Conservation (phyloP, 2,329 filamentous ascomycete species). For the Phyllosticta citriasiana region DNA sequence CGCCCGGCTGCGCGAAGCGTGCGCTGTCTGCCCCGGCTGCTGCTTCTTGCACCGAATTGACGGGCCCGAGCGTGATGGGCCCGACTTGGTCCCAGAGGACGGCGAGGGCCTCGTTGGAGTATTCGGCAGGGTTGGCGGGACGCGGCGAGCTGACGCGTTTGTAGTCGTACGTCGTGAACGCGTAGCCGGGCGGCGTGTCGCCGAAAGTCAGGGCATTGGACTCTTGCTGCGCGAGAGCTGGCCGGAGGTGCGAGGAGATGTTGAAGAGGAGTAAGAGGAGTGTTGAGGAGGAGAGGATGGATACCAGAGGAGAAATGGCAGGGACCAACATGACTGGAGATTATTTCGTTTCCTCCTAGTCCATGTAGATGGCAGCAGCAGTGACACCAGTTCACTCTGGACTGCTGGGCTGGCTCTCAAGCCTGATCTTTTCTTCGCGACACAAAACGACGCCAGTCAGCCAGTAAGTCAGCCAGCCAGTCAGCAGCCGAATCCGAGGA, state of each 20-base stretch:
- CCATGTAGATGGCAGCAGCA: not conserved
- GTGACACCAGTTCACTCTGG: not conserved
- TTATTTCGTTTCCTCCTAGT: not conserved
- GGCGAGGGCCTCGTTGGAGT: slow-evolving; percentile 37
- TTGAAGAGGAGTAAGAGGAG: slow-evolving; percentile 11
- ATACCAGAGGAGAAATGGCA: not conserved
- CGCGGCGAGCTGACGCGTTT: slow-evolving; percentile 26
- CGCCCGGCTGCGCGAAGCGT: slow-evolving; percentile 24
- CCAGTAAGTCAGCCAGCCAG: not conserved
- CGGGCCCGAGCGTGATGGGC: slow-evolving; percentile 31
- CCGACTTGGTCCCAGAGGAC: slow-evolving; percentile 38
- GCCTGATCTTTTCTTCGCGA: not conserved
- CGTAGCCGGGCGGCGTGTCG: slow-evolving; percentile 23
- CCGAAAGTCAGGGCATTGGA: slow-evolving; percentile 19
- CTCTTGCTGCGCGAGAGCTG: slow-evolving; percentile 15
- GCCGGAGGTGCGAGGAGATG: slow-evolving; percentile 1
- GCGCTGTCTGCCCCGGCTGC: not conserved
- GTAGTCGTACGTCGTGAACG: slow-evolving; percentile 31
- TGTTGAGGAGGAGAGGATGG: not conserved
- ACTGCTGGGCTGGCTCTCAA: not conserved
- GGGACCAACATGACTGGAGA: not conserved
- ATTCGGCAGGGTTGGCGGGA: slow-evolving; percentile 22
- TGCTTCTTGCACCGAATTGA: slow-evolving; percentile 22
- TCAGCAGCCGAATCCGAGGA: too few species aligned
- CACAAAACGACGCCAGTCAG: not conserved